These are phyloP conservation scores for Millerozyma miso DNA, from an alignment of 805 yeast genomes.

Conservation along the genomic window DNA sequence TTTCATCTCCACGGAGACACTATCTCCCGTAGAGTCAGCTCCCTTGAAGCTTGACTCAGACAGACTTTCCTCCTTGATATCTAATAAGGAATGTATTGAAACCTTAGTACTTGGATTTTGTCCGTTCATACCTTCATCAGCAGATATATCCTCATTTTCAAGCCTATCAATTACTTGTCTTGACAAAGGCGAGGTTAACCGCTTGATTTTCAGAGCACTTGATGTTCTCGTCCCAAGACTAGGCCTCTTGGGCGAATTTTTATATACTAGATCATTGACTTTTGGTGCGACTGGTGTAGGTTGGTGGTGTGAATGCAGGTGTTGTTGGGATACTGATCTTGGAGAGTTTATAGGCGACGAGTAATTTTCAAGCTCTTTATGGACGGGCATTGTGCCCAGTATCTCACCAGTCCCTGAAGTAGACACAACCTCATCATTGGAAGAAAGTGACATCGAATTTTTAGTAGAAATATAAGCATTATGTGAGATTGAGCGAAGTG, in stretches of 20 bases:
- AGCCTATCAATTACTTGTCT: conserved; percentile 4
- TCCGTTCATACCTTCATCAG: conserved; percentile 3
- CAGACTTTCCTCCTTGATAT: not conserved
- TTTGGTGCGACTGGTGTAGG: not conserved
- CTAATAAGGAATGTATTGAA: conserved; percentile 19
- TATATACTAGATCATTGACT: not conserved
- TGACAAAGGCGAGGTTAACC: conserved; percentile 16
- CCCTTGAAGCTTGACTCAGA: not conserved
- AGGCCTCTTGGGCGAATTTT: not conserved
- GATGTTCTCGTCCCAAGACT: conserved; percentile 1
- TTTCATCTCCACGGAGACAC: not conserved
- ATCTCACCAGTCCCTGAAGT: not conserved
- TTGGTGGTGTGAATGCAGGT: not conserved
- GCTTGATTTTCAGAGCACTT: conserved; percentile 7
- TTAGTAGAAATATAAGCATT: conserved; percentile 7
- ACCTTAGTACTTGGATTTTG: conserved; percentile 13
- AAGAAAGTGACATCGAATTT: conserved; percentile 15
- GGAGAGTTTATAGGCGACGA: conserved; percentile 5
- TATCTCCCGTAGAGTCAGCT: not conserved
- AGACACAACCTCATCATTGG: conserved; percentile 13
- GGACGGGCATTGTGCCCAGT: not conserved
- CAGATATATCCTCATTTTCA: conserved; percentile 2
- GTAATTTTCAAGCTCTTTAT: not conserved
- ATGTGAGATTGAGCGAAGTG: conserved; percentile 28
- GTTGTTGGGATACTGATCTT: conserved; percentile 3